Conservation (phyloP, 2,329 filamentous ascomycete genomes). For the Chaetomiaceae sp. region DNA sequence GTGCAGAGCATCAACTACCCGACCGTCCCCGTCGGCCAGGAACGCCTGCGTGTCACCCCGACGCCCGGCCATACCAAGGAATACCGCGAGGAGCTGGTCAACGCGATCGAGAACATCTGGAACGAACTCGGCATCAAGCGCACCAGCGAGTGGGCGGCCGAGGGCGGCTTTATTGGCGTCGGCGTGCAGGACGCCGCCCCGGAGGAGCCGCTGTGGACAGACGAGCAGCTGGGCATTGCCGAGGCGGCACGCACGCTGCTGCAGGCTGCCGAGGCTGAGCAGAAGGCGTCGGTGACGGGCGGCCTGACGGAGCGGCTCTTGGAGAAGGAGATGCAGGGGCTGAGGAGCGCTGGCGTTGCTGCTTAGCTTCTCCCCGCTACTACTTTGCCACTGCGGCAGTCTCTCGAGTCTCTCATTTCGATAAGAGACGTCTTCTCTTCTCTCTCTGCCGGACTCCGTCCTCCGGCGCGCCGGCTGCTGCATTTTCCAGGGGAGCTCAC, state of each 20-base stretch:
- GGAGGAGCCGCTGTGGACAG: slow-evolving; percentile 80
- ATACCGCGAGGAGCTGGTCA: slow-evolving; percentile 79
- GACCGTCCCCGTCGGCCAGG: slow-evolving; percentile 95
- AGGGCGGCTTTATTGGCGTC: slow-evolving; percentile 93
- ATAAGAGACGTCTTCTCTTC: not conserved
- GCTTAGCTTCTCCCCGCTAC: no score
- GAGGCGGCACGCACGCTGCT: slow-evolving; percentile 60
- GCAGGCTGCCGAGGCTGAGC: slow-evolving; percentile 30
- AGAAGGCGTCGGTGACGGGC: slow-evolving; percentile 29
- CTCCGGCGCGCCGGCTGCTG: slow-evolving; percentile 6
- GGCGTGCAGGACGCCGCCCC: slow-evolving; percentile 63
- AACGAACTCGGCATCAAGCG: slow-evolving; percentile 78
- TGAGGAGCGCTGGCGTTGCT: slow-evolving; percentile 29
- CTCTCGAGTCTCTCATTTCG: not conserved
- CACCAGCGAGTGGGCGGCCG: slow-evolving; percentile 83
- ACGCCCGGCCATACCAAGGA: slow-evolving; percentile 86
- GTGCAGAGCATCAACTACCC: slow-evolving; percentile 99
- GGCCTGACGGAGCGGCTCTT: slow-evolving; percentile 56
- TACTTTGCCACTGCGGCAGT: no score
- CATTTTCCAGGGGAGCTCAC: slow-evolving; percentile 25
- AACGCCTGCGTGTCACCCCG: slow-evolving; percentile 90
- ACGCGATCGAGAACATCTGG: slow-evolving; percentile 86
- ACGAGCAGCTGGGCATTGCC: slow-evolving; percentile 76
- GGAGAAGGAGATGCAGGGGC: slow-evolving; percentile 45
- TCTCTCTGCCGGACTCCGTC: slow-evolving; percentile 5